Base-by-base conservation (phyloP, 2,329 filamentous ascomycete species). In the Colletotrichum sp. region DNA sequence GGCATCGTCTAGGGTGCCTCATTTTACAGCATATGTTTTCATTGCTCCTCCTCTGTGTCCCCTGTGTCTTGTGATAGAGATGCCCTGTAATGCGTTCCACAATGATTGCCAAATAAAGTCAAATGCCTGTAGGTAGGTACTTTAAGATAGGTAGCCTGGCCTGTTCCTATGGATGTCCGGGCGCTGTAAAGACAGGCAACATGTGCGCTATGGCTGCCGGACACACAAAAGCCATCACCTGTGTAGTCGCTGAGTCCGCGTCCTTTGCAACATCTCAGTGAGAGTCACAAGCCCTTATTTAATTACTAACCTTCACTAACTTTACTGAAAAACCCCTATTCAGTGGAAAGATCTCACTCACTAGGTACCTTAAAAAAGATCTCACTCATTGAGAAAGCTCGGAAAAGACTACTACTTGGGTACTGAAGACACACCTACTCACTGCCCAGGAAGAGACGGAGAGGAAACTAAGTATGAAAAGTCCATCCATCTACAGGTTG, bases 171-270 rank as follows among this genome's bases (percentile, higher is more conserved):
- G 15, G 13, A 15, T 34, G 6, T 36, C 6, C 0, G 13, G 34
- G 34, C 15, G 36, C 16, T 39, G 16, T 9, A 39, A 19, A 16
- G 16, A 8, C 36, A 0, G 8, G 36, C 0, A 39, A 19, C 16
- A 11, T 44, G 16, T 19, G 16, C 36, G 16, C 36, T 44, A 19
- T 19, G 16, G 8, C 36, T 44, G 16, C 36, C 36, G 0, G 9
- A 44, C 0, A 44, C 8, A 44, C 8, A 44, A 19, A 19, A 19
- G 36, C 16, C 2, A 44, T 44, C 0, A 6, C 0, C 16, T 19
- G 2, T 44, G 36, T 44, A 16, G 36, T 44, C 0, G 36, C 36
- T 44, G 0, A 6, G 11, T 44, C 6, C 36, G 36, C 36, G 8
- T 0, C 36, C 36, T 44, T 19, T 39, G 0, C 0, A 5, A 19